phyloP scores from a whole-genome alignment of 345 rosid genomes.

The Noccaea caerulescens region DNA sequence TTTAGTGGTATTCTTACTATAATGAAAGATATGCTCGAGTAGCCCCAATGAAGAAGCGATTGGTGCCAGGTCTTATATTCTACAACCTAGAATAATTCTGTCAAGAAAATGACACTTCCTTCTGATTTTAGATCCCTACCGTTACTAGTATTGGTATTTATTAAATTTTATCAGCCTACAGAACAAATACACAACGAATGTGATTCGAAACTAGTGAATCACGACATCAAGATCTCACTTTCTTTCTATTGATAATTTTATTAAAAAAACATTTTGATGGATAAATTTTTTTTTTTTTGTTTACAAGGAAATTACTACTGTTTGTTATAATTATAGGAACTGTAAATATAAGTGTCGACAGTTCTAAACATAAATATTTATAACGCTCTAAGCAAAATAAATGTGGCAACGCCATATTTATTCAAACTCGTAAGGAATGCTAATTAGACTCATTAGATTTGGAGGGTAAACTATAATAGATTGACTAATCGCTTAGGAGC shows the following conservation, averaged over 20 bases:
- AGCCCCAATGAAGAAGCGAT: conserved; percentile 28
- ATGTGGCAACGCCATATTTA: background rate
- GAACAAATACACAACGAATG: conserved; percentile 22
- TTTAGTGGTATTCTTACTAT: conserved; percentile 16
- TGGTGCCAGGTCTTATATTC: conserved; percentile 29
- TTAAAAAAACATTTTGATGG: too few species aligned
- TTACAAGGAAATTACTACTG: too few species aligned
- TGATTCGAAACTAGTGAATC: conserved; percentile 32
- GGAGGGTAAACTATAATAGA: too few species aligned
- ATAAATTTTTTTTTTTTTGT: too few species aligned
- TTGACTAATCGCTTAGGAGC: too few species aligned
- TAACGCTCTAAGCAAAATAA: too few species aligned
- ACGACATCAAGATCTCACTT: background rate
- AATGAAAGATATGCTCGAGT: conserved; percentile 19
- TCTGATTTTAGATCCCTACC: conserved; percentile 27
- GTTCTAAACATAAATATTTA: too few species aligned
- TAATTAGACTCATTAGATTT: background rate
- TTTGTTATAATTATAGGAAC: too few species aligned
- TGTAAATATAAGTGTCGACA: too few species aligned
- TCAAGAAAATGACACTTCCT: conserved; percentile 24
- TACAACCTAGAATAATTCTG: conserved; percentile 10
- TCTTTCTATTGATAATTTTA: background rate
- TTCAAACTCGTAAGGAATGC: background rate
- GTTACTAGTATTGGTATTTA: conserved; percentile 16
- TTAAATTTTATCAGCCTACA: background rate